Base-by-base conservation (phyloP, 306 rosid genomes). In the Albizia julibrissin region DNA sequence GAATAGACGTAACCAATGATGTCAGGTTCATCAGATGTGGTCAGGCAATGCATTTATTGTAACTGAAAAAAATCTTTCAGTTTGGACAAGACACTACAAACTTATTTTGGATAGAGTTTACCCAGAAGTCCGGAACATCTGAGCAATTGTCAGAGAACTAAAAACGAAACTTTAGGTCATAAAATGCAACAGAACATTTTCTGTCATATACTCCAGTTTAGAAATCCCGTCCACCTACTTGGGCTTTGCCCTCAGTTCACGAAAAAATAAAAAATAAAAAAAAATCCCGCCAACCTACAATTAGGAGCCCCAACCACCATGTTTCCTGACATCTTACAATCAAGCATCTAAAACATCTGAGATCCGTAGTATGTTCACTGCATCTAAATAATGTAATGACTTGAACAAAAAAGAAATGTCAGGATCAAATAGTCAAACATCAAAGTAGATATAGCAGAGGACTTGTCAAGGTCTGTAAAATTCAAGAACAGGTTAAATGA, bases 311-410 rank as follows among this genome's bases (percentile, higher is more conserved):
- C 58, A 24, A 13, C n/a, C 37, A 24, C 22, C 75, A 44, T 13
- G 12, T 27, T 71, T 15, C 59, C 76, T 43, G 34, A 43, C 29
- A 14, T 44, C 39, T 44, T 71, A 71, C 7, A 22, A 71, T 14
- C 19, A 46, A 8, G 29, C 22, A 42, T 14, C 39, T 14, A 24
- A 44, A 81, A 34, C 39, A 65, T 52, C 62, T 12, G 49, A 52
- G 10, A 5, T 9, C 49, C 2, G 49, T 29, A 70, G 65, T 65
- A 46, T 64, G 72, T 46, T 59, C 46, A 50, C 59, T 69, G 59
- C 52, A 12, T 54, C 78, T 46, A 77, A 77, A 72, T 64, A 37
- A 65, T 43, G 77, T 77, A 77, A 85, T 50, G 65, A 59, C 34
- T 49, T 39, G 72, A 81, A 49, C 58, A 24, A 46, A 44, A 65